Conservation (phyloP, 352 stramenopile genomes). For the Globisporangium polare region DNA sequence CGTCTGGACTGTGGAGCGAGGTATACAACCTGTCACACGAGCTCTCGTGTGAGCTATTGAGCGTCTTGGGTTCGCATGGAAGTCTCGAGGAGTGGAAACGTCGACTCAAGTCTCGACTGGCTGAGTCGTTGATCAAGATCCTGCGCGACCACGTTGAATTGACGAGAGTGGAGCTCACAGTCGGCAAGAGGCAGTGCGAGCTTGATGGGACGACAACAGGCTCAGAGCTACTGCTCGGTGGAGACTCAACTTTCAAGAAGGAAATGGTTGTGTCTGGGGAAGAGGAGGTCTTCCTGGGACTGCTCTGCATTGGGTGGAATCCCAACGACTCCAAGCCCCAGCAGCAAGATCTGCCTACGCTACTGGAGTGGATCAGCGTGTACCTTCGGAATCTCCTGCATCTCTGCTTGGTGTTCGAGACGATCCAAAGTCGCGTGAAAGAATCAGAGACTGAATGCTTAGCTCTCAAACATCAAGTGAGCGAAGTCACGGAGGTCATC, state of each 20-base stretch:
- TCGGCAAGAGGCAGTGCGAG: neutral
- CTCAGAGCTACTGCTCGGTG: neutral
- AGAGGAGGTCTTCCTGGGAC: neutral
- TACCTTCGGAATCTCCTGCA: slow-evolving; percentile 5
- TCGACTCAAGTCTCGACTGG: neutral
- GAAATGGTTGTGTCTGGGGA: neutral
- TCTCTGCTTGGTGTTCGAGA: neutral
- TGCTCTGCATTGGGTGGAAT: slow-evolving; percentile 3
- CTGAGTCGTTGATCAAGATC: neutral
- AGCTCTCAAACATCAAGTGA: neutral
- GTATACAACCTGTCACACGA: neutral
- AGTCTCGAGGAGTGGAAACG: neutral
- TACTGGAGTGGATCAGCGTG: slow-evolving; percentile 9
- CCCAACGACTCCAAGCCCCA: neutral
- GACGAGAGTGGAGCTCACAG: neutral
- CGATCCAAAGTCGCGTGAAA: too few species aligned
- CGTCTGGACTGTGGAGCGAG: neutral
- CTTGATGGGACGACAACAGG: neutral
- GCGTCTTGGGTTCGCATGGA: neutral
- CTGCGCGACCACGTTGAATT: neutral
- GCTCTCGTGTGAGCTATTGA: neutral
- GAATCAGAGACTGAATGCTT: neutral
- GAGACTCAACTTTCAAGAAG: neutral
- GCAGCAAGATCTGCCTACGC: neutral
- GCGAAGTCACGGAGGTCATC: neutral